Conservation (phyloP, 2,329 filamentous ascomycete genomes). For the Coniochaeta hoffmannii region DNA sequence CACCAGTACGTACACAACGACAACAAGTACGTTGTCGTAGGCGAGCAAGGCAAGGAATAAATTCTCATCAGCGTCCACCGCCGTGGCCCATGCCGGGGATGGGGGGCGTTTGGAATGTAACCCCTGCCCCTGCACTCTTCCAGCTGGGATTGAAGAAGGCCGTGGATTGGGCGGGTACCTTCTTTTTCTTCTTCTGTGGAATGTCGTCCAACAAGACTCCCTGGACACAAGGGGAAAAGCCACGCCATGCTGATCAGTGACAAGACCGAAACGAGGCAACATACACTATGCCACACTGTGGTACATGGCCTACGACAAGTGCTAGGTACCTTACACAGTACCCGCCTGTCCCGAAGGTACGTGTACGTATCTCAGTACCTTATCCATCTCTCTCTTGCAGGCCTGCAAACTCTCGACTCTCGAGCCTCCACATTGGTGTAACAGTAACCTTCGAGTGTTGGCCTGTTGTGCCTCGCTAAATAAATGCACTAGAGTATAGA, state of each 20-base stretch:
- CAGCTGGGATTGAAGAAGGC: background rate
- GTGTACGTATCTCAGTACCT: background rate
- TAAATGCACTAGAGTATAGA: background rate
- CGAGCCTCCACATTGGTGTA: background rate
- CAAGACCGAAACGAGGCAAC: background rate
- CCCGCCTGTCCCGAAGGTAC: too few species aligned
- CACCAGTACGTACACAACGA: too few species aligned
- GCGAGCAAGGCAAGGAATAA: background rate
- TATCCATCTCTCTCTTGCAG: background rate
- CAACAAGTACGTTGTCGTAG: too few species aligned
- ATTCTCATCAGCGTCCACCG: background rate
- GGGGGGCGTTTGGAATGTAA: background rate
- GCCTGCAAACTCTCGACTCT: background rate
- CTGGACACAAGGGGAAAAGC: background rate
- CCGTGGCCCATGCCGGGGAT: background rate
- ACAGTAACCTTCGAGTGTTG: background rate
- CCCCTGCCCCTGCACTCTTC: background rate
- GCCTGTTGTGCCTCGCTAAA: too few species aligned
- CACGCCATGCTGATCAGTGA: background rate
- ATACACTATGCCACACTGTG: too few species aligned
- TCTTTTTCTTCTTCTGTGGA: background rate
- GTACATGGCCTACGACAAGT: too few species aligned
- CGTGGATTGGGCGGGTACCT: conserved; percentile 1
- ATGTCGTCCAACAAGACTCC: background rate
- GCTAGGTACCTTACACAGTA: too few species aligned